A percentile compares a stretch with the other conserved stretches of the same genome.
Conservation (phyloP, 371 early-diverging fungal genomes). For the Lichtheimia hyalospora region DNA sequence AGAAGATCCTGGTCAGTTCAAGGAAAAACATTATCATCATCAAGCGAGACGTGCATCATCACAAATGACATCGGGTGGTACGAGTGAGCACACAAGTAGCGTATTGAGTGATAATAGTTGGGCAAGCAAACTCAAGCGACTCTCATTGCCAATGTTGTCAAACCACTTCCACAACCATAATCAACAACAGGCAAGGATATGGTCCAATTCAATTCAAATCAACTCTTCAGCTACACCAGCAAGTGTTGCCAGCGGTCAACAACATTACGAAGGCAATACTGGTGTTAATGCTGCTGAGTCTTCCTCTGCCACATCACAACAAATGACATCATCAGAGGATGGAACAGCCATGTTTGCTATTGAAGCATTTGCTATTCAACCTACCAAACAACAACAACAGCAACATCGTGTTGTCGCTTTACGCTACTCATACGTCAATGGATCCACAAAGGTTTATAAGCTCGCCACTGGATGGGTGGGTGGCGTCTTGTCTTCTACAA, state of each 20-base stretch:
- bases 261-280: neutral
- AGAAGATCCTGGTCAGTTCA: constrained; percentile 14
- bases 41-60: neutral
- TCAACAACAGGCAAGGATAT: constrained; percentile 8
- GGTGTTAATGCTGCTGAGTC: neutral
- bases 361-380: constrained; percentile 35
- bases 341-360: constrained; percentile 38
- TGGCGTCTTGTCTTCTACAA: constrained; percentile 26
- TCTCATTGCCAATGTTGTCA: constrained; percentile 20
- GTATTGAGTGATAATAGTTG: constrained; percentile 22
- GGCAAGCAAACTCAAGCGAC: constrained; percentile 22
- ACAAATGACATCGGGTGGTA: neutral
- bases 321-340: constrained; percentile 9
- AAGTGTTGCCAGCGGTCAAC: constrained; percentile 2
- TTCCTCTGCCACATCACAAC: neutral
- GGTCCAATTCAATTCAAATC: constrained; percentile 25
- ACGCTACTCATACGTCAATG: constrained; percentile 34
- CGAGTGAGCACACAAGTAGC: neutral
- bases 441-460: constrained; percentile 47
- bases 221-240: constrained; percentile 18
- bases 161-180: constrained; percentile 3
- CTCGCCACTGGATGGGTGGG: constrained; percentile 49
- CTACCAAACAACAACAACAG: constrained; percentile 3
- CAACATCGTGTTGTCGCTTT: constrained; percentile 27
- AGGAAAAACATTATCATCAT: neutral